A percentile compares a stretch with the other conserved stretches of the same genome.
phyloP scores from a whole-genome alignment of 2,329 filamentous ascomycete genomes.

The Sarocladium brachiariae region DNA sequence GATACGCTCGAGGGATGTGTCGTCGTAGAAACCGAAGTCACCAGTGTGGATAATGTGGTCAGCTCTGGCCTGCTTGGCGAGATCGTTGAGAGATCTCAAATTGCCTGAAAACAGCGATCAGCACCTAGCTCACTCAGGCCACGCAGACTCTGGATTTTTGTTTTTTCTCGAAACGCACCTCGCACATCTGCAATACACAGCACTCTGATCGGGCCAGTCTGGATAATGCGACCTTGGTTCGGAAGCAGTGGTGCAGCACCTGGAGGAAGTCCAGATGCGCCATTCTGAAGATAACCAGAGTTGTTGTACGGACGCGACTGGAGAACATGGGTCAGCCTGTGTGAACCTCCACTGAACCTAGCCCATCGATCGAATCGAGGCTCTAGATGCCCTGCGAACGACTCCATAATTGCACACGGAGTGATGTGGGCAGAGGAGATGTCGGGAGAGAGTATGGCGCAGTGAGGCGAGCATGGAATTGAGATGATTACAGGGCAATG shows the following conservation, averaged over 20 bases:
- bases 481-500: too few relatives aligned
- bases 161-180: slow-evolving; percentile 39
- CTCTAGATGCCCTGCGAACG: neutral
- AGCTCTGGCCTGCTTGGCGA: slow-evolving; percentile 88
- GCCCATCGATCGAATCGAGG: neutral
- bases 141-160: neutral
- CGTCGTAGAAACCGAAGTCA: slow-evolving; percentile 98
- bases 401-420: neutral
- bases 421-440: neutral
- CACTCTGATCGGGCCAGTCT: slow-evolving; percentile 58
- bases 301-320: slow-evolving; percentile 41
- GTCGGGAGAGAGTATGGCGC: neutral
- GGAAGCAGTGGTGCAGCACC: slow-evolving; percentile 59
- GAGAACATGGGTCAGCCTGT: slow-evolving; percentile 17
- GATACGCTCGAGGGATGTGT: slow-evolving; percentile 90
- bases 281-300: slow-evolving; percentile 57
- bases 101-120: slow-evolving; percentile 58
- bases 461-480: slow-evolving; percentile 4
- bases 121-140: neutral
- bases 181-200: slow-evolving; percentile 67
- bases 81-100: slow-evolving; percentile 88
- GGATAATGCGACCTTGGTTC: slow-evolving; percentile 60
- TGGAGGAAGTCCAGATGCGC: slow-evolving; percentile 45
- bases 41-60: slow-evolving; percentile 98
- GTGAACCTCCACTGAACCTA: neutral